A percentile compares a stretch with the other conserved stretches of the same genome.
phyloP scores from a whole-genome alignment of 805 yeast genomes.

The Suhomyces prunicola region DNA sequence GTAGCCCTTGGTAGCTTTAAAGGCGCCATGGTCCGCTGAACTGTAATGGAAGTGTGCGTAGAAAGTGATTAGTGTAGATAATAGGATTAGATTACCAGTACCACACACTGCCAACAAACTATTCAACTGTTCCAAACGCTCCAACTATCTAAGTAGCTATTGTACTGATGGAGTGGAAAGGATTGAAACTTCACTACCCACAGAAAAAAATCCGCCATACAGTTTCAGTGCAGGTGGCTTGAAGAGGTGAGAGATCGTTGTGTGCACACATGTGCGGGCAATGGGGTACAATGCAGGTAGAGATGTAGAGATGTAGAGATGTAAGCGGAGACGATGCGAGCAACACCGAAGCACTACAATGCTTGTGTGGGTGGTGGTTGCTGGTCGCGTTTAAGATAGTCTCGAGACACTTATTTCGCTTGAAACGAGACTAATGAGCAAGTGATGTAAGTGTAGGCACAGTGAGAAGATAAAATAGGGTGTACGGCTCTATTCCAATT shows the following conservation, averaged over 20 bases:
- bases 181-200: conserved; percentile 2
- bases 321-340: background rate
- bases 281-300: background rate
- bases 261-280: background rate
- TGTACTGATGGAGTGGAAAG: background rate
- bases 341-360: background rate
- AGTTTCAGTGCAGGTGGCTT: background rate
- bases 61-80: background rate
- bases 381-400: background rate
- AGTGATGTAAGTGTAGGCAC: background rate
- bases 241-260: background rate
- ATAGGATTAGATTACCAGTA: background rate
- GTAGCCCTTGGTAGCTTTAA: conserved; percentile 48
- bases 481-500: background rate
- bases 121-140: background rate
- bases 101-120: background rate
- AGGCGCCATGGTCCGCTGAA: conserved; percentile 8
- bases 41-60: background rate
- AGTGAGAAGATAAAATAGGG: background rate
- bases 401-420: background rate
- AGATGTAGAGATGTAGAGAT: background rate
- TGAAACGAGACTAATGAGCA: background rate
- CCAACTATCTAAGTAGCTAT: background rate
- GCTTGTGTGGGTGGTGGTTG: background rate
- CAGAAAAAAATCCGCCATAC: conserved; percentile 1